Conservation (phyloP, 208 protist genomes). For the Strigomonas culicis region DNA sequence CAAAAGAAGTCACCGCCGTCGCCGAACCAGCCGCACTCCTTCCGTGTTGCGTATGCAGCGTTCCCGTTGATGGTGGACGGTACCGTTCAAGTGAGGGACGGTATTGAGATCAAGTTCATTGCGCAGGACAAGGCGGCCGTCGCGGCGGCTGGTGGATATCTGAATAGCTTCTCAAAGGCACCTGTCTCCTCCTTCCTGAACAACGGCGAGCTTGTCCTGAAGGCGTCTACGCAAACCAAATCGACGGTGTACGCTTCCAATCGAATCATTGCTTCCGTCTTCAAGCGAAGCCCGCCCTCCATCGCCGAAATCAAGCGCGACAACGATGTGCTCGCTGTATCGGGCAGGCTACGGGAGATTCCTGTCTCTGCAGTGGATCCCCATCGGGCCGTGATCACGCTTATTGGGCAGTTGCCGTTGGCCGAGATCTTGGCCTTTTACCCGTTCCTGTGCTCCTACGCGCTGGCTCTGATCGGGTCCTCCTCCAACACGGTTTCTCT, state of each 20-base stretch:
- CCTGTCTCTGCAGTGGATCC: conserved; percentile 22
- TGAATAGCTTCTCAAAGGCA: conserved; percentile 70
- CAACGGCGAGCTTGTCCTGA: conserved; percentile 53
- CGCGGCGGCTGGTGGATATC: conserved; percentile 66
- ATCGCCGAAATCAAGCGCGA: conserved; percentile 36
- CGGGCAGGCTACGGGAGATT: conserved; percentile 30
- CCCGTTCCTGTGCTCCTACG: conserved; percentile 72
- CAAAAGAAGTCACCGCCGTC: conserved; percentile 44
- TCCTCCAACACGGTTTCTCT: conserved; percentile 57
- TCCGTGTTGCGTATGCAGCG: conserved; percentile 75
- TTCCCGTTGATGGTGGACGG: conserved; percentile 70
- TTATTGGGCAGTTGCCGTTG: conserved; percentile 64
- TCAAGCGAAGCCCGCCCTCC: conserved; percentile 44
- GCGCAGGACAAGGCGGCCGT: conserved; percentile 59
- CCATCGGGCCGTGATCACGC: conserved; percentile 44
- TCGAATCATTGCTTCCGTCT: conserved; percentile 49
- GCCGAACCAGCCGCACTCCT: conserved; percentile 31
- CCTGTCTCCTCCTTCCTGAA: conserved; percentile 53
- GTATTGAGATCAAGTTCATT: conserved; percentile 69
- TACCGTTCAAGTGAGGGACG: conserved; percentile 62
- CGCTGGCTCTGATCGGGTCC: conserved; percentile 74
- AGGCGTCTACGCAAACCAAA: conserved; percentile 52
- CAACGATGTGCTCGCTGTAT: conserved; percentile 44
- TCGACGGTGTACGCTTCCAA: conserved; percentile 82
- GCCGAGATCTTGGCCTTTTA: conserved; percentile 85